phyloP scores from a whole-genome alignment of 2,329 filamentous ascomycete species.

The Hypocreales sp. region DNA sequence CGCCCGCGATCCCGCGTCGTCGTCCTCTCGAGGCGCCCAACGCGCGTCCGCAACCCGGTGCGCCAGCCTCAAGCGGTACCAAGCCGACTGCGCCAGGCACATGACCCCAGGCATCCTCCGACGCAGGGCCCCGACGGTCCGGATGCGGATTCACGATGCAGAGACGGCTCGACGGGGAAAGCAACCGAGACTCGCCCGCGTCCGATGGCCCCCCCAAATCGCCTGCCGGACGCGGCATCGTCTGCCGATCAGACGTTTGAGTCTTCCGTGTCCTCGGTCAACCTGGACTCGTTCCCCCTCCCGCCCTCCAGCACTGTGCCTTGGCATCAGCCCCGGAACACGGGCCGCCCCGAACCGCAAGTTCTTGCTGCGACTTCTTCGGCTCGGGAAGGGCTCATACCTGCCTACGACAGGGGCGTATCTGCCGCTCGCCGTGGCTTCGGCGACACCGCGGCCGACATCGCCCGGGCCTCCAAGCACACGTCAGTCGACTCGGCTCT shows the following conservation, averaged over 20 bases:
- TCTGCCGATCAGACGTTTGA: slow-evolving; percentile 3
- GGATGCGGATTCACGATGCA: too few species aligned
- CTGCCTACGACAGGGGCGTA: slow-evolving; percentile 1
- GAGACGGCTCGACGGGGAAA: not conserved
- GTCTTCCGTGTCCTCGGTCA: slow-evolving; percentile 6
- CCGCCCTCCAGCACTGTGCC: slow-evolving; percentile 5
- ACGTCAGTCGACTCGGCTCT: slow-evolving; percentile 20
- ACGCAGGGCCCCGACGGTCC: not conserved
- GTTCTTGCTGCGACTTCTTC: too few species aligned
- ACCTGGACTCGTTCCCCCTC: slow-evolving; percentile 9
- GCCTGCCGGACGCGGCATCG: not conserved
- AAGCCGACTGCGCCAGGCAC: slow-evolving; percentile 1
- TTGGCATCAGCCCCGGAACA: not conserved
- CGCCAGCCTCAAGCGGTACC: slow-evolving; percentile 2
- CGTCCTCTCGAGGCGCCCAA: slow-evolving; percentile 10
- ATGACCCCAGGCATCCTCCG: not conserved
- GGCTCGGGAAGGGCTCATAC: slow-evolving; percentile 2
- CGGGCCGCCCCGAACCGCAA: not conserved
- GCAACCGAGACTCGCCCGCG: not conserved
- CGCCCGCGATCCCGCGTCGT: slow-evolving; percentile 12
- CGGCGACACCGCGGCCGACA: slow-evolving; percentile 5
- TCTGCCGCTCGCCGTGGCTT: slow-evolving; percentile 3
- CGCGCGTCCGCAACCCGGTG: slow-evolving; percentile 8
- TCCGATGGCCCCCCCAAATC: not conserved
- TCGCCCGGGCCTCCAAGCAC: slow-evolving; percentile 11